Conservation (phyloP, 805 yeast genomes). For the Diddensiella transvaalensis region DNA sequence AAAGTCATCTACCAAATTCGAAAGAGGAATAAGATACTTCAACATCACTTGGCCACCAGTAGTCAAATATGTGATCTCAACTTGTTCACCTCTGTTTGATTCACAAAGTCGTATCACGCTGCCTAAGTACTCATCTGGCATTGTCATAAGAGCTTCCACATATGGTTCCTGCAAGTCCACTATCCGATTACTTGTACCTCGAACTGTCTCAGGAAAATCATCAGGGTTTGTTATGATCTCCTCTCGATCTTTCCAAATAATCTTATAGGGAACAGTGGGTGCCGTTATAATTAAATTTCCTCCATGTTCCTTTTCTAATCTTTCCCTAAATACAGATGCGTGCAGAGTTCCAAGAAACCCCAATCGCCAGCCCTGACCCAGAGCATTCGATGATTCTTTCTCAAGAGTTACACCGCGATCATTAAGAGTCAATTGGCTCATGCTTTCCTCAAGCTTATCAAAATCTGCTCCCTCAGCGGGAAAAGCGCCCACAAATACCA, state of each 20-base stretch:
- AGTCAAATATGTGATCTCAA: conserved; percentile 68
- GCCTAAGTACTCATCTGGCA: conserved; percentile 88
- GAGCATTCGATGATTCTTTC: conserved; percentile 86
- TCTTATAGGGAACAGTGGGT: conserved; percentile 90
- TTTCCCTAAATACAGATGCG: conserved; percentile 89
- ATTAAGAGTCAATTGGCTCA: conserved; percentile 81
- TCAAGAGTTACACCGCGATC: conserved; percentile 89
- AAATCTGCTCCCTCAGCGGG: conserved; percentile 95
- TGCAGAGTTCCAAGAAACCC: conserved; percentile 94
- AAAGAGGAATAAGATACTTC: conserved; percentile 77
- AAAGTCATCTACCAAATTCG: conserved; percentile 90
- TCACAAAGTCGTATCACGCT: conserved; percentile 83
- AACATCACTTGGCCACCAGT: conserved; percentile 80
- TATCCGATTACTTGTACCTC: conserved; percentile 39
- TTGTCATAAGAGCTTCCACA: conserved; percentile 85
- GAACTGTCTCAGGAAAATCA: conserved; percentile 68
- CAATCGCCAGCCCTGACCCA: conserved; percentile 97
- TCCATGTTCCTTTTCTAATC: conserved; percentile 91
- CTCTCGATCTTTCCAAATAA: conserved; percentile 67
- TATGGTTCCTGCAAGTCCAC: conserved; percentile 70
- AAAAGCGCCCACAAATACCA: conserved; percentile 98
- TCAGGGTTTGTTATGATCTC: conserved; percentile 81
- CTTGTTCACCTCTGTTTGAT: conserved; percentile 75
- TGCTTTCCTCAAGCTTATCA: conserved; percentile 81
- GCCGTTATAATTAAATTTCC: conserved; percentile 88